Base-by-base conservation (phyloP, 2,329 filamentous ascomycete genomes). In the Fusarium succisae region DNA sequence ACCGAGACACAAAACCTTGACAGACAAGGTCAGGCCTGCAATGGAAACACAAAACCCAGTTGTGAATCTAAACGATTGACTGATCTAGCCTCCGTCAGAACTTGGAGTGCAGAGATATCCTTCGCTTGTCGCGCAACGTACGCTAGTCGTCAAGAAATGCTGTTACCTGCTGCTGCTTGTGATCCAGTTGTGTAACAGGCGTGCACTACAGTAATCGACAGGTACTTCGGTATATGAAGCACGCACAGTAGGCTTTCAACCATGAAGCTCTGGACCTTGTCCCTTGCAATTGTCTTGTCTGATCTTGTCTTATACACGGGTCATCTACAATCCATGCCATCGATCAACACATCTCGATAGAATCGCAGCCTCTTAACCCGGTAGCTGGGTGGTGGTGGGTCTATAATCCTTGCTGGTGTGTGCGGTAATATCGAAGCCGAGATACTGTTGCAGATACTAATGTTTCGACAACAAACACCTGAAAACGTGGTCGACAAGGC, bases 1-100 rank as follows among this genome's bases (percentile, higher is more conserved):
- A 50, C 60, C 47, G 48, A 63, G 39, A 66, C 24, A 67, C 66
- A 76, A 75, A 69, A 64, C 62, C 60, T 35, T 57, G 55, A 51
- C 56, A 50, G 67, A 69, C 75, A 68, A 74, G 66, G 65, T 65
- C 71, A 77, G 65, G 62, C 43, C 66, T 55, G 73, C 68, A 74
- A 68, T 63, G 63, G 55, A 67, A 69, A 55, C n/a, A 59, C 26
- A 26, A 47, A 56, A 24, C 28, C 37, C 68, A 64, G 54, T 37
- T 69, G 32, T 41, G 38, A 45, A 53, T 37, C 55, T 53, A 28
- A 35, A 24, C 53, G 35, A 37, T 54, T 56, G 18, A 51, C 58
- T 44, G 50, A 62, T 47, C 26, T 47, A 55, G 54, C 38, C 24
- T 53, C 56, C 64, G 47, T 47, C 26, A 64, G 35, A 61, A 44